Conservation (phyloP, 176 grass and related monocot species). For the Oryza brachyantha region DNA sequence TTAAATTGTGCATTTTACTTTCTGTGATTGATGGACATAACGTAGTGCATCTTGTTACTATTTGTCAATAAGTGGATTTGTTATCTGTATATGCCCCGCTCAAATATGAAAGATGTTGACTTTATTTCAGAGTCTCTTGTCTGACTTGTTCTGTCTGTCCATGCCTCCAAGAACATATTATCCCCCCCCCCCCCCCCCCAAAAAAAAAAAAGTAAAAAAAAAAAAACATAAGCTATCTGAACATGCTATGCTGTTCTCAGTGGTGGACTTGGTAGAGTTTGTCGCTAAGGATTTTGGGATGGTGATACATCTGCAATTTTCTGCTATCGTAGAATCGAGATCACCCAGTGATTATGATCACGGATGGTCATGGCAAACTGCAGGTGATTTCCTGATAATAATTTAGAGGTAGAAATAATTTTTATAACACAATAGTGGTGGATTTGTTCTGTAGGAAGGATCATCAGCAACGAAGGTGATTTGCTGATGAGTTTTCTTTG, state of each 20-base stretch:
- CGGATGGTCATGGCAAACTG: background rate
- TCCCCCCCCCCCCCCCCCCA: no score
- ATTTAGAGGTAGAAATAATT: no score
- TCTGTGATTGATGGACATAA: background rate
- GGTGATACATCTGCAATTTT: background rate
- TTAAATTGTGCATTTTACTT: background rate
- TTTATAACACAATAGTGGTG: no score
- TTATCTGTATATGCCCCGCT: background rate
- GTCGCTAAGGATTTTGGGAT: background rate
- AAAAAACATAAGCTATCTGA: background rate
- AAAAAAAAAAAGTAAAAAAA: no score
- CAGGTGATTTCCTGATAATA: no score
- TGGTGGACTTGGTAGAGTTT: background rate
- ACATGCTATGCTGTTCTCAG: background rate
- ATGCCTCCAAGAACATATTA: background rate
- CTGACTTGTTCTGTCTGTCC: background rate
- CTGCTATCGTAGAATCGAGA: background rate
- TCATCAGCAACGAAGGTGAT: no score
- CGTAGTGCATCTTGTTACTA: background rate
- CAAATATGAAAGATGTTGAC: conserved; percentile 10
- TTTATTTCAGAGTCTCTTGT: background rate
- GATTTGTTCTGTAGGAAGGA: no score
- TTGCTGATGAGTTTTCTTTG: no score
- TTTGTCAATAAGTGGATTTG: background rate
- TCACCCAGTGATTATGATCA: background rate